Evolutionary conservation across 345 rosid species (phyloP), one percentile per base, ranked within the genome.

Genomic region (Streptanthus diversifolius): DNA sequence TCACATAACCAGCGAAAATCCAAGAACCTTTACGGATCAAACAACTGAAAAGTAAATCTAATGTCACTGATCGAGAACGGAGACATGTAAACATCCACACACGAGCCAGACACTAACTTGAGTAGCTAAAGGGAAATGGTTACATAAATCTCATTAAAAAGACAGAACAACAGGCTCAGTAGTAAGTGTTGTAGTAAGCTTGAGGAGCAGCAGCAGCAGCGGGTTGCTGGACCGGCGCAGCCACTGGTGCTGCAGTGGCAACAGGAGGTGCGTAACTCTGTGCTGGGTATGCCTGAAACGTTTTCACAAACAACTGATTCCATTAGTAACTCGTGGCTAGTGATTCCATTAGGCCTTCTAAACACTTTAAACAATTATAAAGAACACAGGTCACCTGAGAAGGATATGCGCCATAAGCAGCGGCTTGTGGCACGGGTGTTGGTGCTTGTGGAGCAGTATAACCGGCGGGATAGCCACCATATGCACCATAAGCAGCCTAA

Each of bases 371-470:
- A 52, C 48, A 30, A 13, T 35, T 30, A 35, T 1, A 7, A 45
- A 15, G 37, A 12, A 33, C 48, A 55, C 9, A 0, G n/a, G 2
- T 67, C 40, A 90, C 99, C 98, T 92, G 99, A 51, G 77, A 83
- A 63, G 96, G 96, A 82, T 92, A 95, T 72, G 91, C 85, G 36
- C 86, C 90, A 82, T 92, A 95, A 3, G 85, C 79, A 63, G 88
- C 82, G 52, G 76, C 75, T 66, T 82, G 99, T 43, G 97, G 88
- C 55, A 71, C 89, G 0, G 98, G 78, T 8, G 95, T 41, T n/a
- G 95, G 85, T 53, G 72, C 83, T 63, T 88, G 98, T 12, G 92
- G 89, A 49, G 82, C 63, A 1, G 93, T 44, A 64, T 91, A 91
- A 69, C 85, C 82, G 61, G 88, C 72, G 7, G 87, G 85, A 75